A percentile compares a stretch with the other conserved stretches of the same genome.
phyloP scores from a whole-genome alignment of 2,329 filamentous ascomycete species.

The Dactylonectria estremocensis region DNA sequence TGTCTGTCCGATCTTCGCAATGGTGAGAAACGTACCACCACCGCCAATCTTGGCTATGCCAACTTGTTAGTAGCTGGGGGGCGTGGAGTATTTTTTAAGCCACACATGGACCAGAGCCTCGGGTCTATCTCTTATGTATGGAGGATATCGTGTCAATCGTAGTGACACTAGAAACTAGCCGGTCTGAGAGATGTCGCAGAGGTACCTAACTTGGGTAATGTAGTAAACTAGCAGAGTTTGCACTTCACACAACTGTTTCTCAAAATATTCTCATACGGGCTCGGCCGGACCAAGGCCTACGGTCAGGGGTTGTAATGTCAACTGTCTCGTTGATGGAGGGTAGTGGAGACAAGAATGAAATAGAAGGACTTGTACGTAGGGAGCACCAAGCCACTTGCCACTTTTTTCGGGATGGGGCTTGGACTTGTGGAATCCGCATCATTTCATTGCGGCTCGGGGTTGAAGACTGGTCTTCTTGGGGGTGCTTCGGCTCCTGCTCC shows the following conservation, averaged over 20 bases:
- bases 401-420: not conserved
- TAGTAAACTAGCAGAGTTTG: not conserved
- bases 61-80: not conserved
- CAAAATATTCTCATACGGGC: not conserved
- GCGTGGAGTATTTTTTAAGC: not conserved
- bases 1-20: not conserved
- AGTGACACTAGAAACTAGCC: too few relatives aligned
- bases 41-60: not conserved
- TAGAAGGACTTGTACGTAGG: too few relatives aligned
- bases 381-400: slow-evolving; percentile 19
- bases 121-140: not conserved
- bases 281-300: not conserved
- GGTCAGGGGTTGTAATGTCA: not conserved
- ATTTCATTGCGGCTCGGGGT: not conserved
- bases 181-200: not conserved
- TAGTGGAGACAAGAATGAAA: slow-evolving; percentile 1
- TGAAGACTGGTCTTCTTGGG: slow-evolving; percentile 5
- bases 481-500: not conserved
- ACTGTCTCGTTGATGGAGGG: not conserved
- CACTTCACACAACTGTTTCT: not conserved
- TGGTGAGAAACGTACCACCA: not conserved
- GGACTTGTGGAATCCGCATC: slow-evolving; percentile 3
- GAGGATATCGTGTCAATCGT: not conserved
- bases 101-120: not conserved
- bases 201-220: not conserved